phyloP scores from a whole-genome alignment of 148 eudicot genomes.

The Camellia japonica region DNA sequence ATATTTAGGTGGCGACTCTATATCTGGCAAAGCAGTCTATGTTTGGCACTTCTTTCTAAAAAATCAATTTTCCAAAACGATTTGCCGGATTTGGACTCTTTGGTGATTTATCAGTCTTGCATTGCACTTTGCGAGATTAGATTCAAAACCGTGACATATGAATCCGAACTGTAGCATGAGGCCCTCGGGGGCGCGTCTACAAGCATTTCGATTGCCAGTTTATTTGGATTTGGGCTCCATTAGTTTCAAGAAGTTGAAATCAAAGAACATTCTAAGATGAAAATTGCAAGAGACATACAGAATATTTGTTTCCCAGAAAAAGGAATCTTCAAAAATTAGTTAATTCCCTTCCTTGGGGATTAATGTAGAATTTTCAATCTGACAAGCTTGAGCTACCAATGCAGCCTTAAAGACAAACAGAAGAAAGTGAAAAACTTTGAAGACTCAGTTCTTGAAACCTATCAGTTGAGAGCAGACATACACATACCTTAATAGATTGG shows the following conservation, averaged over 20 bases:
- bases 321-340: not conserved
- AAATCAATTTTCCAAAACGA: no score
- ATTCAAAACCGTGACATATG: no score
- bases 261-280: not conserved
- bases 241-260: not conserved
- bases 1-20: no score
- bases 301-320: not conserved
- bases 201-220: not conserved
- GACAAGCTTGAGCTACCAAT: not conserved
- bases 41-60: no score
- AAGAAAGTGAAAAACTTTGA: not conserved
- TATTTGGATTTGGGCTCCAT: not conserved
- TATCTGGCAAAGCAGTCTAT: no score
- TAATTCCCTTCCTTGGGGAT: not conserved
- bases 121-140: no score
- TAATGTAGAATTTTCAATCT: not conserved
- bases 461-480: constrained; percentile 1
- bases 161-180: no score
- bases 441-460: not conserved
- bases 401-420: not conserved
- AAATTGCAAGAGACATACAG: no score
- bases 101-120: no score
- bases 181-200: no score
- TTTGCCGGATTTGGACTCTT: no score
- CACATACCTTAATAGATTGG: constrained; percentile 76